Conservation (phyloP, 495 filamentous ascomycete genomes). For the Pyrenula aspistea region DNA sequence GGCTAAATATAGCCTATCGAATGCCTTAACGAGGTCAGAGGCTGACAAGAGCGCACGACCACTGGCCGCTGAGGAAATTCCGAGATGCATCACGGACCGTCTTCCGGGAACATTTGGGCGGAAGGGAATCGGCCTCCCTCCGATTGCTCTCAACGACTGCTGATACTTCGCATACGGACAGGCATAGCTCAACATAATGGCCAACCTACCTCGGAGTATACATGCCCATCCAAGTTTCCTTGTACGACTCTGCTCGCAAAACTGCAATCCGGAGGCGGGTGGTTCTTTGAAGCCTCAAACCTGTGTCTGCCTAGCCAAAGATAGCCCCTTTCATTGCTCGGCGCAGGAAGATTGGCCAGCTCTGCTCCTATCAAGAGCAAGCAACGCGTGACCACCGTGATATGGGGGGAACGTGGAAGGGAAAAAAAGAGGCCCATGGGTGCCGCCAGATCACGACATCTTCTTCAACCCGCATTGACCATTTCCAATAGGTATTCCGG, state of each 20-base stretch:
- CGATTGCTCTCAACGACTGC: not conserved
- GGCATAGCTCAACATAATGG: too few species aligned
- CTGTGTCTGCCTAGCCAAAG: too few species aligned
- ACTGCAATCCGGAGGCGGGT: not conserved
- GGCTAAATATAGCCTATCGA: too few species aligned
- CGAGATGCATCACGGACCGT: not conserved
- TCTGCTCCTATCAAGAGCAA: too few species aligned
- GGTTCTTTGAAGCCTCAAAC: not conserved
- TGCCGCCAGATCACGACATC: too few species aligned
- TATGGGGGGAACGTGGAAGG: too few species aligned
- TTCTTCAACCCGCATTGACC: too few species aligned
- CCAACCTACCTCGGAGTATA: not conserved
- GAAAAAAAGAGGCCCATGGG: too few species aligned
- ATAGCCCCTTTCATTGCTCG: too few species aligned
- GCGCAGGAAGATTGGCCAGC: too few species aligned
- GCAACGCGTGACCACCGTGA: too few species aligned
- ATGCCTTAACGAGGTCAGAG: not conserved
- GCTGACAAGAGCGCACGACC: not conserved
- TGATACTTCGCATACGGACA: not conserved
- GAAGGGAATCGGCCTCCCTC: not conserved
- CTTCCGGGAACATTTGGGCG: not conserved
- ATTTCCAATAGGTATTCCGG: too few species aligned
- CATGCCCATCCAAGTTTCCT: not conserved
- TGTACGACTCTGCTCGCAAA: not conserved
- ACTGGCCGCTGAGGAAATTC: not conserved